A percentile compares a stretch with the other conserved stretches of the same genome.
These are phyloP conservation scores for Kickxella alabastrina DNA, from an alignment of 192 early-diverging fungal genomes.

Conservation along the genomic window DNA sequence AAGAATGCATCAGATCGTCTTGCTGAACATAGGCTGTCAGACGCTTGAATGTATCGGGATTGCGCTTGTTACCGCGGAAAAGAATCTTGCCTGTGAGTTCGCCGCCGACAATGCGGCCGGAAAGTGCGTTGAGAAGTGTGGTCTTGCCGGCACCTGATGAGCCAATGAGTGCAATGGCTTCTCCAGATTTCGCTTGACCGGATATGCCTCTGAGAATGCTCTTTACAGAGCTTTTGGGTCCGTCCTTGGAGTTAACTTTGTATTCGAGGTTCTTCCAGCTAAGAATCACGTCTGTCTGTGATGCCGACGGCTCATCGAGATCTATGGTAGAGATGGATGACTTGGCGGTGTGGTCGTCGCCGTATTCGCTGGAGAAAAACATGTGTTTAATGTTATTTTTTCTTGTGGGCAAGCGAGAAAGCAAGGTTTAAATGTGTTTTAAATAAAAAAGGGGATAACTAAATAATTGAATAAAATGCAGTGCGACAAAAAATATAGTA, in stretches of 20 bases:
- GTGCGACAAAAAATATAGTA: neutral
- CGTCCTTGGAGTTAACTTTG: constrained; percentile 3
- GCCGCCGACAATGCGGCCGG: constrained; percentile 63
- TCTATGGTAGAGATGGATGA: neutral
- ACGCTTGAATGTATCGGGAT: constrained; percentile 34
- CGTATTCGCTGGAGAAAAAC: neutral
- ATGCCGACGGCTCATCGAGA: too few relatives aligned
- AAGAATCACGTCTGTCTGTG: neutral
- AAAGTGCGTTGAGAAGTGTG: constrained; percentile 74
- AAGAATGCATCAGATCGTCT: constrained; percentile 55
- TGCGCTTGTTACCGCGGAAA: constrained; percentile 45
- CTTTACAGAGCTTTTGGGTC: neutral
- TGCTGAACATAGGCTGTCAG: constrained; percentile 52
- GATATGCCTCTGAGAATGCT: constrained; percentile 61
- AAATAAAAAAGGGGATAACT: neutral
- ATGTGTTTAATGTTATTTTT: neutral
- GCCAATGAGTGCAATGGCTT: constrained; percentile 85
- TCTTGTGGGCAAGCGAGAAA: neutral
- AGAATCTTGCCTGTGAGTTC: constrained; percentile 53
- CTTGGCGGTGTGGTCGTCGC: too few relatives aligned
- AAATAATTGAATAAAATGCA: neutral
- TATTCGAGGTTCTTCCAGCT: constrained; percentile 6
- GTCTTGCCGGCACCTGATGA: constrained; percentile 90
- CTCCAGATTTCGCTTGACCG: constrained; percentile 65
- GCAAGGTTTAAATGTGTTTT: neutral